A percentile compares a stretch with the other conserved stretches of the same genome.
These are phyloP conservation scores for Saccharomyces hybrid DNA, from an alignment of 1,139 yeast genomes.

Conservation along the genomic window DNA sequence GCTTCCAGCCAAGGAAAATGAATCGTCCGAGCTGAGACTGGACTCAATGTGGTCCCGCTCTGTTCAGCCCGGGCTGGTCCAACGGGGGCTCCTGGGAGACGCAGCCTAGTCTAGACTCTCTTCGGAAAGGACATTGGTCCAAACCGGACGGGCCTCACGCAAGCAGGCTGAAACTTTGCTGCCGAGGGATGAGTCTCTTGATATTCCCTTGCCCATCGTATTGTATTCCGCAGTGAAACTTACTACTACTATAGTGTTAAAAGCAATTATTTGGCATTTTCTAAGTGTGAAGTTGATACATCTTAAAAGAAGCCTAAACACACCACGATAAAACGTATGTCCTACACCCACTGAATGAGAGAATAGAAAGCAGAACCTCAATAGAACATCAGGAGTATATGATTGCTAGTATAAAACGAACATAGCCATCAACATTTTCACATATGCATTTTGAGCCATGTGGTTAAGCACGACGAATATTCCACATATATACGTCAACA, in stretches of 20 bases:
- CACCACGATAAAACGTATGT: slow-evolving; percentile 23
- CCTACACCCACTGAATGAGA: not conserved
- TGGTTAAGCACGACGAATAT: not conserved
- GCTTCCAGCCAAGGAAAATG: no score
- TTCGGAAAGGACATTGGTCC: not conserved
- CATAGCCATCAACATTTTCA: not conserved
- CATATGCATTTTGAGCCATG: not conserved
- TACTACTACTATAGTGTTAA: not conserved
- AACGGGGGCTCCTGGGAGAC: not conserved
- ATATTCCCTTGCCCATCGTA: not conserved
- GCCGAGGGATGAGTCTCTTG: not conserved
- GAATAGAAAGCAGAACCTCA: not conserved
- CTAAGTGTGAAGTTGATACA: not conserved
- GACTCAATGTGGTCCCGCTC: no score
- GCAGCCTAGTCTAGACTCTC: not conserved
- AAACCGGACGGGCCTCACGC: not conserved
- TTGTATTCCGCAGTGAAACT: not conserved
- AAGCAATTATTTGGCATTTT: not conserved
- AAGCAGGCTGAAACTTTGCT: not conserved
- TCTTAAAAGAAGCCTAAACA: slow-evolving; percentile 9
- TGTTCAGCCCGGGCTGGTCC: no score
- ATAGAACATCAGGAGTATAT: no score
- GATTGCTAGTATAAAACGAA: not conserved
- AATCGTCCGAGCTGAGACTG: no score
- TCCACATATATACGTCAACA: not conserved